Conservation (phyloP, 2,329 filamentous ascomycete species). For the Fusarium sarcochroum region DNA sequence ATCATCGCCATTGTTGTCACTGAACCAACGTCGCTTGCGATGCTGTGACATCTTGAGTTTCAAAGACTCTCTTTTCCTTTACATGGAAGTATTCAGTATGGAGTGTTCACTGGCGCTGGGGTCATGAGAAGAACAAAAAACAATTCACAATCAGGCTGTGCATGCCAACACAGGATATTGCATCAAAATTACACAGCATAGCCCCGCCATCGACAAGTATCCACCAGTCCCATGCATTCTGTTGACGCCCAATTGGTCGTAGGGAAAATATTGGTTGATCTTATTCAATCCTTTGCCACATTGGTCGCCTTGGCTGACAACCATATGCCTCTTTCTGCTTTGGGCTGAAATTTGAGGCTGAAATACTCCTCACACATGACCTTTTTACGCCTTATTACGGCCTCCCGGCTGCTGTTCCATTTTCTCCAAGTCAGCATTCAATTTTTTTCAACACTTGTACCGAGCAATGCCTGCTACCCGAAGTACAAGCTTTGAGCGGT, state of each 20-base stretch:
- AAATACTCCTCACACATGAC: background rate
- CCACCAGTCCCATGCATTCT: too few species aligned
- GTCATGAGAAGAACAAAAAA: too few species aligned
- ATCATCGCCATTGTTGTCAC: accelerated
- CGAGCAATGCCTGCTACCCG: background rate
- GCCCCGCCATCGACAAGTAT: background rate
- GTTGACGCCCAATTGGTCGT: too few species aligned
- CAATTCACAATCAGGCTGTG: background rate
- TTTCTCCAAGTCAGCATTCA: accelerated
- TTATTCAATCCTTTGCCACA: too few species aligned
- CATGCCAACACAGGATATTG: too few species aligned
- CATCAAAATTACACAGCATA: background rate
- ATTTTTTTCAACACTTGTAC: accelerated
- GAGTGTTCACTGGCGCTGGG: too few species aligned
- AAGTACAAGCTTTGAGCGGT: background rate
- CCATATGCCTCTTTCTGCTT: background rate
- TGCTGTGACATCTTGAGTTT: background rate
- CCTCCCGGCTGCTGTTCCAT: accelerated
- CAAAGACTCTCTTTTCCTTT: too few species aligned
- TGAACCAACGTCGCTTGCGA: background rate
- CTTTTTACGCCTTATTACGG: accelerated
- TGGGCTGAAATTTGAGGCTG: conserved; percentile 1
- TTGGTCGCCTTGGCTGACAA: too few species aligned
- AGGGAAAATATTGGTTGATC: too few species aligned
- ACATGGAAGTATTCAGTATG: too few species aligned